Evolutionary conservation across 257 asterid species (phyloP), one percentile per base, ranked within the genome.

Genomic region (Fraxinus americana): DNA sequence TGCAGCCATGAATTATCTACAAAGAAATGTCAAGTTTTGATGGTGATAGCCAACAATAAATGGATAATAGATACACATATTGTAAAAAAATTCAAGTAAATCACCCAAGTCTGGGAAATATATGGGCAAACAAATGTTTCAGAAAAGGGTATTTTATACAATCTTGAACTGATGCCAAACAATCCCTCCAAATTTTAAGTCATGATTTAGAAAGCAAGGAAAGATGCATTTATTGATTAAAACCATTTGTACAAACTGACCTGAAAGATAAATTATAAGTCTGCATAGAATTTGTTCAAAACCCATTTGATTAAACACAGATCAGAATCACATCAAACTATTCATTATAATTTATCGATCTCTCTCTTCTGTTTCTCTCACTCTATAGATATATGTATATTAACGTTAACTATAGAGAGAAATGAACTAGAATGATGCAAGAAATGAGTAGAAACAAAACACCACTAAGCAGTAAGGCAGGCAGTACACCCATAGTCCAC

Each of bases 291-390:
- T 66, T 65, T 74, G 45, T 71, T 71, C 19, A 69, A 23, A 69
- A 35, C 82, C 73, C 54, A 67, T 45, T 39, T 72, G 68, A 75
- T 54, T 45, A 67, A 48, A 71, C 70, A 43, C 76, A 76, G 85
- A 87, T 82, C 86, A 78, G 74, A 85, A 50, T 48, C 48, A 41
- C 48, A 41, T 39, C 71, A 81, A 52, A 41, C 77, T 39, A 73
- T 48, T 4, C 48, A 71, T 45, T 73, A 72, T 30, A 69, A 70
- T 67, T 63, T 25, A 16, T 34, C 81, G 75, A 71, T 41, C 45
- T 61, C 71, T 23, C 71, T 23, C 54, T 14, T 13, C 59, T 50
- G 7, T 54, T 19, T 54, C 63, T 54, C 66, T 7, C 14, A 5
- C 66, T 19, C 66, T 57, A 41, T 3, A 10, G 14, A 11, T 41